These are phyloP conservation scores for Symbiodinium pilosum DNA, from an alignment of 73 alveolate genomes.

Conservation along the genomic window DNA sequence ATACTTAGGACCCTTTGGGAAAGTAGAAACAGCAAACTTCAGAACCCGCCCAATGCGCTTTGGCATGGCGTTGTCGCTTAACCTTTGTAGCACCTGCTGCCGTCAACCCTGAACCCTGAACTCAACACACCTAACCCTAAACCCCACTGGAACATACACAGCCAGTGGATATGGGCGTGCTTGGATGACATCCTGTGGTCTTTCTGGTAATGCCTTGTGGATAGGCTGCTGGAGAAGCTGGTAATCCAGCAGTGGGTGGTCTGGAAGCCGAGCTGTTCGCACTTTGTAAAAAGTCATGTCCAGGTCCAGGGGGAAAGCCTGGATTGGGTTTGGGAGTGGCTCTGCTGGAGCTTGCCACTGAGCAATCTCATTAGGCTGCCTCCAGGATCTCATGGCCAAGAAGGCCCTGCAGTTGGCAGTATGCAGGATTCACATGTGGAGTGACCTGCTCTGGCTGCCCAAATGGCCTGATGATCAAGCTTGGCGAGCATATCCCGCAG, in stretches of 20 bases:
- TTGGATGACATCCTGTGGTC: not conserved
- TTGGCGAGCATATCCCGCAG: not conserved
- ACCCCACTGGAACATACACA: not conserved
- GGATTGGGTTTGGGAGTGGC: not conserved
- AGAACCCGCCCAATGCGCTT: too few relatives aligned
- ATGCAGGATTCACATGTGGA: too few relatives aligned
- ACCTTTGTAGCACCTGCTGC: too few relatives aligned
- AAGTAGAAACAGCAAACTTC: too few relatives aligned
- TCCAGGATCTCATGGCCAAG: slow-evolving; percentile 13
- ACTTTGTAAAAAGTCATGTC: too few relatives aligned
- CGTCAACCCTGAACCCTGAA: too few relatives aligned
- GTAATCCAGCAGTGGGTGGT: not conserved
- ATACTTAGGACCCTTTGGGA: too few relatives aligned
- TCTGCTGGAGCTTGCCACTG: slow-evolving; percentile 10
- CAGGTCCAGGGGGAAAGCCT: slow-evolving; percentile 1
- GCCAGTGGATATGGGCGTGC: not conserved
- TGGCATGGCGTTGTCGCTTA: too few relatives aligned
- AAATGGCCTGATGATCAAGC: too few relatives aligned
- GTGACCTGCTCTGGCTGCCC: too few relatives aligned
- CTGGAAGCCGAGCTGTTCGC: not conserved
- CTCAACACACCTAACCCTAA: too few relatives aligned
- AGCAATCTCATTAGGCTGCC: not conserved
- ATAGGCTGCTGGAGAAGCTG: slow-evolving; percentile 6
- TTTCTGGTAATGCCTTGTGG: not conserved
- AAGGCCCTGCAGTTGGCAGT: too few relatives aligned